phyloP scores from a whole-genome alignment of 2,329 filamentous ascomycete genomes.

The Neocucurbitaria cava region DNA sequence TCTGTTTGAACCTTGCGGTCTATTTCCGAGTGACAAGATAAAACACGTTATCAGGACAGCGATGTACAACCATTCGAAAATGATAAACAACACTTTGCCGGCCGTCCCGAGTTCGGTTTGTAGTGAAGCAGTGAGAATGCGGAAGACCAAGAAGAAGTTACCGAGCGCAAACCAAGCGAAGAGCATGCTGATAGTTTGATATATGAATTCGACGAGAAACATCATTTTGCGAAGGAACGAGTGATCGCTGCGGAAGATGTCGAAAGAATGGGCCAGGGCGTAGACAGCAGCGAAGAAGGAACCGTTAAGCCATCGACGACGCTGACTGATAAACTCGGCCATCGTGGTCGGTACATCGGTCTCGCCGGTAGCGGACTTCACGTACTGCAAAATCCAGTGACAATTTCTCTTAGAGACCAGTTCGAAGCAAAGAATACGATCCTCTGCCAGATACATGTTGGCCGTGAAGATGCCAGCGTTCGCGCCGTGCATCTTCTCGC shows the following conservation, averaged over 20 bases:
- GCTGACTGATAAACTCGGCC: conserved; percentile 92
- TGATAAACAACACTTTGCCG: conserved; percentile 81
- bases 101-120: conserved; percentile 77
- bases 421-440: conserved; percentile 98
- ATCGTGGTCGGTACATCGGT: conserved; percentile 96
- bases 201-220: conserved; percentile 91
- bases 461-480: conserved; percentile 97
- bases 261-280: conserved; percentile 91
- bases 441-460: conserved; percentile 99
- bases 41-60: conserved; percentile 93
- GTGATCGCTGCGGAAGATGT: conserved; percentile 94
- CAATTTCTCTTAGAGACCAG: conserved; percentile 97
- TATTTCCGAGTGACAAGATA: conserved; percentile 90
- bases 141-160: conserved; percentile 99
- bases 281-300: conserved; percentile 98
- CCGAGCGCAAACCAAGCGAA: conserved; percentile 98
- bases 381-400: conserved; percentile 96
- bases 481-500: conserved; percentile 92
- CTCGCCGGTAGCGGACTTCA: conserved; percentile 96
- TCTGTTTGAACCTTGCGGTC: conserved; percentile 89
- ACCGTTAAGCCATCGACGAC: conserved; percentile 96
- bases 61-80: conserved; percentile 97
- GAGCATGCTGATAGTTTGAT: conserved; percentile 95
- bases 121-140: conserved; percentile 89
- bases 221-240: conserved; percentile 85